Percentiles rank a stretch among this genome's conserved stretches.
These are phyloP conservation scores for Xanthoceras sorbifolium DNA, from an alignment of 345 rosid genomes.

Conservation along the genomic window DNA sequence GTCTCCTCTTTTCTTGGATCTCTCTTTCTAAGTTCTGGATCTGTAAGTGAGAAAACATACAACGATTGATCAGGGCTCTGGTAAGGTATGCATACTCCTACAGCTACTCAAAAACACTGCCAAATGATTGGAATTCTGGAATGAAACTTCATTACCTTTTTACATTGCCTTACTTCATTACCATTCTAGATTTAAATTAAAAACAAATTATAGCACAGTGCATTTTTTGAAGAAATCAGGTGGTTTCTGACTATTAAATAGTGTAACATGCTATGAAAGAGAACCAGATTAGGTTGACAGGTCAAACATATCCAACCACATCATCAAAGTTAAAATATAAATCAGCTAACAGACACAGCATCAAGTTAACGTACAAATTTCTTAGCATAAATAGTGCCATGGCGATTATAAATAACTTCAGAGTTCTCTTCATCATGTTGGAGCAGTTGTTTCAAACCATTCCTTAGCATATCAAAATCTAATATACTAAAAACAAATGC, in stretches of 20 bases:
- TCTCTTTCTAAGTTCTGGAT: slow-evolving; percentile 81
- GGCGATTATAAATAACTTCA: background rate
- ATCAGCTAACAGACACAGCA: background rate
- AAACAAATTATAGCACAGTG: background rate
- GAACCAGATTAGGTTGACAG: background rate
- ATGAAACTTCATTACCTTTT: background rate
- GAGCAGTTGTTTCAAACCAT: background rate
- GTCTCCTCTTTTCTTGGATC: slow-evolving; percentile 89
- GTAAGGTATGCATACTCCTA: background rate
- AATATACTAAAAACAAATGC: background rate
- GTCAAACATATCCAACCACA: background rate
- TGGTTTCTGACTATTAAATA: background rate
- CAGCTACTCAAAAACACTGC: background rate
- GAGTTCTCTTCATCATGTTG: slow-evolving; percentile 4
- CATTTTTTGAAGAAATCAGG: background rate
- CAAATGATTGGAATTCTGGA: background rate
- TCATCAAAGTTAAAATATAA: background rate
- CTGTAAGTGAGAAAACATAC: slow-evolving; percentile 40
- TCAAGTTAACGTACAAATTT: background rate
- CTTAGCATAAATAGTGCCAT: background rate
- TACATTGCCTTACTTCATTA: background rate
- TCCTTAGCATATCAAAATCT: slow-evolving; percentile 5
- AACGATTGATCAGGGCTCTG: slow-evolving; percentile 11
- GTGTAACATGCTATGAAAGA: background rate
- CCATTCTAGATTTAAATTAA: background rate